Base-by-base conservation (phyloP, 2,329 filamentous ascomycete genomes). In the Colletotrichum sp. region DNA sequence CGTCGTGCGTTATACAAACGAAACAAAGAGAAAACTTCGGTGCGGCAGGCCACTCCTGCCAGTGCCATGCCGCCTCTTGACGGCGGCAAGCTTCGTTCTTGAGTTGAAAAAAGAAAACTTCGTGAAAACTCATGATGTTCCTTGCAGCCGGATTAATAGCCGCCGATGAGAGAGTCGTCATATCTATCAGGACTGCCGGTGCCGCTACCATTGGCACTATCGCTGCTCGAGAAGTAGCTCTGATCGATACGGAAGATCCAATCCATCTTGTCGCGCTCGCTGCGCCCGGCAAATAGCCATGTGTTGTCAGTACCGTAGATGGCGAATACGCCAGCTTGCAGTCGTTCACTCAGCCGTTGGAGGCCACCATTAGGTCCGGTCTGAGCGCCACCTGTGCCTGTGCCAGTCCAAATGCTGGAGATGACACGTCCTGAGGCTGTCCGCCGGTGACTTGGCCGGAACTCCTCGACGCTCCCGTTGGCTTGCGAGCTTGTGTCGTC, bases 211-310 rank as follows among this genome's bases (percentile, higher is more conserved):
- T 80, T 84, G 57, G 78, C 80, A 77, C 88, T 89, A 59, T 86
- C 86, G 71, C 84, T 87, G 13, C 85, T 87, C 44, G 89, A 87
- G 80, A 90, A 84, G 79, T 90, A 92, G 68, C 94, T 95, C 88
- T 98, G 94, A 85, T 99, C 97, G 80, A 99, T 95, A 81, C 94
- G 94, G 84, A 98, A 91, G 80, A 99, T 98, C 97, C 97, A 99
- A 84, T 99, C 97, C 80, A 96, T 94, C 88, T 98, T 98, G 84
- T 98, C 96, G 65, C 93, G 91, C 87, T 98, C 96, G 80, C 93
- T 96, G 75, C 96, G 90, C 28, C 96, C 95, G 16, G 96, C 95
- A 84, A 99, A 99, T 55, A 99, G 89, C 91, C 96, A 99, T 36
- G 96, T 98, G 85, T 98, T 98, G 84, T 97, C 94, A 76, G 94